These are phyloP conservation scores for Euphorbia lathyris DNA, from an alignment of 345 rosid species.

Conservation along the genomic window DNA sequence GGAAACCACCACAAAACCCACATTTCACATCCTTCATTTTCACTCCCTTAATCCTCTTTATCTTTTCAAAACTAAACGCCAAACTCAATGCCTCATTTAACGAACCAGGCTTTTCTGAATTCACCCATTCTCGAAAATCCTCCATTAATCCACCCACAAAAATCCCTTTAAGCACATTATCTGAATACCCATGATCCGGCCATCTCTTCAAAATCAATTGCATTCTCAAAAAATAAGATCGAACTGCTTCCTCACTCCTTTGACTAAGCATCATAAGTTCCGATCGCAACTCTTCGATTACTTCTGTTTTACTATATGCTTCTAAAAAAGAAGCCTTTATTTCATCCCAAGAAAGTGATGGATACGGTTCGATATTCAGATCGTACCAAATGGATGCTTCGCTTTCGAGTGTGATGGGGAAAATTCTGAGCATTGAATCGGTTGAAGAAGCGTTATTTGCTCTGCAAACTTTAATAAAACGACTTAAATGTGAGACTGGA, in stretches of 20 bases:
- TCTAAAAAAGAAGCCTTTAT: conserved; percentile 32
- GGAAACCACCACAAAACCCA: conserved; percentile 30
- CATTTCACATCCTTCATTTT: conserved; percentile 13
- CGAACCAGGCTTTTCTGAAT: conserved; percentile 27
- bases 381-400: conserved; percentile 46
- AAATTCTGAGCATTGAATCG: conserved; percentile 30
- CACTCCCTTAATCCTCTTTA: conserved; percentile 16
- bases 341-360: conserved; percentile 33
- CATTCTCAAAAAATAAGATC: conserved; percentile 39
- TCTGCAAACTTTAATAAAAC: conserved; percentile 38
- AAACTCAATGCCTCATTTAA: conserved; percentile 30
- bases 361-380: conserved; percentile 38
- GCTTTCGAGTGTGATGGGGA: conserved; percentile 36
- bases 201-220: conserved; percentile 34
- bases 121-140: conserved; percentile 29
- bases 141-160: conserved; percentile 32
- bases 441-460: conserved; percentile 33
- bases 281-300: conserved; percentile 20
- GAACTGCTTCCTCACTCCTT: conserved; percentile 25
- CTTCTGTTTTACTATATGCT: conserved; percentile 24
- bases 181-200: conserved; percentile 31
- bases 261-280: conserved; percentile 30
- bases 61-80: conserved; percentile 35
- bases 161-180: conserved; percentile 24
- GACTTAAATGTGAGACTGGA: conserved; percentile 31